A percentile compares a stretch with the other conserved stretches of the same genome.
Conservation (phyloP, 164 flowering plant species). For the Hamamelis virginiana region DNA sequence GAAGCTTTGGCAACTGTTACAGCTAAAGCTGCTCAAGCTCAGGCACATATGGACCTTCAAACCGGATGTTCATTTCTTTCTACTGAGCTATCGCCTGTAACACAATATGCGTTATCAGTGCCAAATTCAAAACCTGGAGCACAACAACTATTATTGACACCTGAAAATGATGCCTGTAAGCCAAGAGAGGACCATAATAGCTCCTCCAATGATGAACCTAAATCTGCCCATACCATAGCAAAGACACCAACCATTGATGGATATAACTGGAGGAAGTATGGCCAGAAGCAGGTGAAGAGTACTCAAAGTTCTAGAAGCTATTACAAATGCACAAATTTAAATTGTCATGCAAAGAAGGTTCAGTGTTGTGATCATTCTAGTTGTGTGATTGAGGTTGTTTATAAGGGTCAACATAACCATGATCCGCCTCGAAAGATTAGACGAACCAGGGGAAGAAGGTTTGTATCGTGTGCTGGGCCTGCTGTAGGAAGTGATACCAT, state of each 20-base stretch:
- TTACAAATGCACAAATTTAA: constrained; percentile 10
- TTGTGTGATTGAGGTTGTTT: neutral
- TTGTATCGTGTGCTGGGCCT: neutral
- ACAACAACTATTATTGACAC: neutral
- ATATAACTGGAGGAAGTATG: constrained; percentile 17
- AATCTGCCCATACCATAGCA: neutral
- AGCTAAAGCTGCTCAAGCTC: neutral
- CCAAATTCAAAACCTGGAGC: neutral
- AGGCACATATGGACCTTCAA: neutral
- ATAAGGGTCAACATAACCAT: neutral
- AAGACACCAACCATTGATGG: constrained; percentile 6
- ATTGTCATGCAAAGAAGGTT: constrained; percentile 15
- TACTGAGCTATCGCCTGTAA: neutral
- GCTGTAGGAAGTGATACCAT: neutral
- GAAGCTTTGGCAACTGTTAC: too few species aligned
- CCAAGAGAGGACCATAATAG: neutral
- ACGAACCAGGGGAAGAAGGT: neutral
- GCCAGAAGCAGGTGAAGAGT: constrained; percentile 15
- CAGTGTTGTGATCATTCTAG: neutral
- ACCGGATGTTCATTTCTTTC: neutral
- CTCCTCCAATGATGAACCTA: neutral
- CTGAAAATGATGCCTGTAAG: neutral
- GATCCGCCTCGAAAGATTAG: neutral
- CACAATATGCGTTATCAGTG: neutral
- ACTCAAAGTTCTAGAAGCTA: constrained; percentile 13